Percentiles rank a stretch among this genome's conserved stretches.
These are phyloP conservation scores for Azolla pinnata DNA, from an alignment of 75 land plant genomes.

Conservation along the genomic window DNA sequence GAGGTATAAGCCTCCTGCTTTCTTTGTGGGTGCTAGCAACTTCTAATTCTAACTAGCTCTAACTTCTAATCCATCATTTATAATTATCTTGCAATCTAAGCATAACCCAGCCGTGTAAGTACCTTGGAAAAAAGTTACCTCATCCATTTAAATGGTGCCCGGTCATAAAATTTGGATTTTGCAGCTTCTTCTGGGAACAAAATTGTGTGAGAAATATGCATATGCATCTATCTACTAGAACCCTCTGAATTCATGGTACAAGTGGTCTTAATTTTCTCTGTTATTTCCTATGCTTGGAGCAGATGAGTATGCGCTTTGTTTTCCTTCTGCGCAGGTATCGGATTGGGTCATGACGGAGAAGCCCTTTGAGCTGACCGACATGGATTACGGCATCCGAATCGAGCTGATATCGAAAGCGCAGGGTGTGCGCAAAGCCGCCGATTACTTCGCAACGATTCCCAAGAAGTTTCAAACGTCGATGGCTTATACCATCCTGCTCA, in stretches of 20 bases:
- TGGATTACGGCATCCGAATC: constrained; percentile 16
- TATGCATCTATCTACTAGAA: too few species aligned
- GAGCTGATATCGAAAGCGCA: constrained; percentile 14
- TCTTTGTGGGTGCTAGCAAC: too few species aligned
- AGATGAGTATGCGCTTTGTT: background rate
- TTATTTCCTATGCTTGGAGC: background rate
- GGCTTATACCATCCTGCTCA: constrained; percentile 19
- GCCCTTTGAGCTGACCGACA: constrained; percentile 9
- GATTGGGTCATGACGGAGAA: constrained; percentile 19
- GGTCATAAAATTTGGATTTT: background rate
- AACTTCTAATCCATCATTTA: too few species aligned
- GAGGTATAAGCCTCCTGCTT: constrained; percentile 10
- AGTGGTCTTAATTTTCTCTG: background rate
- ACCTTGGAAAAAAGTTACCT: too few species aligned
- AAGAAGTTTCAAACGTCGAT: constrained; percentile 13
- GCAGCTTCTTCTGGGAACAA: background rate
- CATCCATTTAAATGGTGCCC: too few species aligned
- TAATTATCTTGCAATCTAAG: too few species aligned
- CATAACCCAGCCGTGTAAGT: too few species aligned
- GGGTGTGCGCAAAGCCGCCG: constrained; percentile 3
- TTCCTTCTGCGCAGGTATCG: constrained; percentile 12
- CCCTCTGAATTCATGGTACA: background rate
- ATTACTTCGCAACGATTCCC: constrained; percentile 12
- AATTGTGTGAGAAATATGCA: too few species aligned
- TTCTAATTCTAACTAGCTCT: too few species aligned